phyloP scores from a whole-genome alignment of 805 yeast species.

The Metschnikowia cubensis region DNA sequence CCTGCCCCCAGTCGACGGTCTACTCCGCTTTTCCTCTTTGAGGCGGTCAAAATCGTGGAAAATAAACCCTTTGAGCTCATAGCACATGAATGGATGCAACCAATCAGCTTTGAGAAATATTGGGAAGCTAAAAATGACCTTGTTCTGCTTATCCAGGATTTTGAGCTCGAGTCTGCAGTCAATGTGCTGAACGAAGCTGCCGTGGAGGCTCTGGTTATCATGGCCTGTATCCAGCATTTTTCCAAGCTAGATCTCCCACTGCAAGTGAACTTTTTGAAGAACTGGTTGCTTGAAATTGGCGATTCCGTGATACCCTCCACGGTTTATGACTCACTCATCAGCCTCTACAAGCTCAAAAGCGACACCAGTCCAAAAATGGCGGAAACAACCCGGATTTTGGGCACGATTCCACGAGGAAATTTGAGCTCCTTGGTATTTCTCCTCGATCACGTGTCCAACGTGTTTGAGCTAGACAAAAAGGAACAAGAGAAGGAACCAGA shows the following conservation, averaged over 20 bases:
- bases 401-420: slow-evolving; percentile 38
- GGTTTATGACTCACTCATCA: slow-evolving; percentile 31
- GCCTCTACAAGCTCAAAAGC: slow-evolving; percentile 14
- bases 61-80: not conserved
- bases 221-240: slow-evolving; percentile 10
- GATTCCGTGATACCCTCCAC: slow-evolving; percentile 42
- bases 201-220: slow-evolving; percentile 9
- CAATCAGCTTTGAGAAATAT: slow-evolving; percentile 29
- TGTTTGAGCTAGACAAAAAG: slow-evolving; percentile 11
- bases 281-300: slow-evolving; percentile 39
- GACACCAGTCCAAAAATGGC: not conserved
- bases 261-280: slow-evolving; percentile 31
- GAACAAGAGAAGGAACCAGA: not conserved
- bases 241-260: slow-evolving; percentile 5
- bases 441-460: slow-evolving; percentile 31
- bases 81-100: slow-evolving; percentile 24
- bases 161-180: slow-evolving; percentile 4
- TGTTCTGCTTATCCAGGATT: slow-evolving; percentile 21
- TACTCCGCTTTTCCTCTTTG: slow-evolving; percentile 29
- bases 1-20: slow-evolving; percentile 25
- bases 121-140: slow-evolving; percentile 34
- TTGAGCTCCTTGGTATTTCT: slow-evolving; percentile 33
- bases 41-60: slow-evolving; percentile 20
- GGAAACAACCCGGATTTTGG: slow-evolving; percentile 25
- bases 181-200: slow-evolving; percentile 17